Evolutionary conservation across 2,329 filamentous ascomycete species (phyloP), one percentile per base, ranked within the genome.

Genomic region (Sporothrix dimorphospora): DNA sequence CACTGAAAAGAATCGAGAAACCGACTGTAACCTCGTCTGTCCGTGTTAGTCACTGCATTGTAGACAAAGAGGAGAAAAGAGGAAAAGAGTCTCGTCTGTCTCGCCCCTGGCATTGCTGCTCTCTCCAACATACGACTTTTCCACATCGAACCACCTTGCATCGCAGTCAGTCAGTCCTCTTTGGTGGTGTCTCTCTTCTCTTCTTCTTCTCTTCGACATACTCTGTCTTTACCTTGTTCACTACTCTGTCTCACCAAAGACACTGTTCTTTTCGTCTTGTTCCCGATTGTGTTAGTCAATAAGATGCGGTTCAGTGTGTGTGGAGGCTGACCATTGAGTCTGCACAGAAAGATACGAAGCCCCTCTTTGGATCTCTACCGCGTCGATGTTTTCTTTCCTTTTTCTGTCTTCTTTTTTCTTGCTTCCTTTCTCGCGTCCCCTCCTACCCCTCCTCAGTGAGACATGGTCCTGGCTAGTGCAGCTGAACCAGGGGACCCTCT

Each of bases 81-180:
- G 6, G 24, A n/a, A 2, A 16, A 40, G 55, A 38, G 30, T 6
- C 30, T 34, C 30, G 30, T 57, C 24, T 57, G 53, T 57, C 53
- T 57, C 27, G 19, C 12, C n/a, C 53, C 19, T 11, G 45, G 7
- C 2, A 3, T 34, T 6, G n/a, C 1, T 34, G 6, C 34, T 57
- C 53, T 57, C 53, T 57, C 14, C 53, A 27, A 57, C 53, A 27
- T 57, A 57, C 53, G 27, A 57, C 53, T 34, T 34, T 34, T 45
- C 12, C 40, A 24, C 59, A 65, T 45, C 59, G 38, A 42, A 40
- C 59, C 59, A 27, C 59, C 59, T 65, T 65, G 59, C 40, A 27
- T 65, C 21, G 8, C 21, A 9, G 21, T 19, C 21, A 9, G 21
- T 19, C 27, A 27, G 6, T 16, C 59, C 38, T 27, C 14, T 27